Base-by-base conservation (phyloP, 2,329 filamentous ascomycete genomes). In the Phaeomoniella chlamydospora region DNA sequence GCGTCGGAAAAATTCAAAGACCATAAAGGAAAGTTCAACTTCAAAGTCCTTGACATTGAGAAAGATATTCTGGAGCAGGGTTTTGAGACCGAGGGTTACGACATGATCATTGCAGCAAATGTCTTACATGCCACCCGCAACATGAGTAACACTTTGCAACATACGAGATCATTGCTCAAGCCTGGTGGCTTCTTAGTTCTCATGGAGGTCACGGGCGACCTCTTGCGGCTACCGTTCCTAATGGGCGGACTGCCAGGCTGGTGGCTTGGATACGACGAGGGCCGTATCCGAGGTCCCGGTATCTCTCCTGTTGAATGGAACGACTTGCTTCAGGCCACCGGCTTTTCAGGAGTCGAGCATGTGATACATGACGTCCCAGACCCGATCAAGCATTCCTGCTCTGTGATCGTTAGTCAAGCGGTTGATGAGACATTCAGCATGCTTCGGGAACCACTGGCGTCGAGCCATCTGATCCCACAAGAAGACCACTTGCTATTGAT, bases 121-220 rank as follows among this genome's bases (percentile, higher is more conserved):
- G 57, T 60, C 1, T 42, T 68, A 0, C 57, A 64, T 36, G 57
- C 59, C 1, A 64, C 60, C 0, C 13, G 1, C 10, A 15, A 1
- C 29, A 35, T 38, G 31, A 56, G 50, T 31, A 15, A 49, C 17
- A 45, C 32, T 53, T 45, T 18, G 41, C 53, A 18, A 3, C 56
- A 65, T 36, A 43, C 55, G 0, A 53, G 61, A 0, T 41, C 41
- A 0, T 43, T 67, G 0, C 45, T 67, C 0, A 60, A 56, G 15
- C 59, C 66, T 0, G 63, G 59, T 1, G 68, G 67, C 0, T 57
- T 61, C 26, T 46, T 72, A 0, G 26, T 70, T 1, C 32, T 68
- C 0, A 39, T 61, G 4, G 67, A 72, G 39, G 41, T 61, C 2
- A 52, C 48, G 3, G n/a, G n/a, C 22, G 40, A 41, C 4, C 18